Percentiles rank a stretch among this genome's conserved stretches.
Evolutionary conservation across 768 basidiomycete species (phyloP).

Genomic region (Termitomyces sp.): DNA sequence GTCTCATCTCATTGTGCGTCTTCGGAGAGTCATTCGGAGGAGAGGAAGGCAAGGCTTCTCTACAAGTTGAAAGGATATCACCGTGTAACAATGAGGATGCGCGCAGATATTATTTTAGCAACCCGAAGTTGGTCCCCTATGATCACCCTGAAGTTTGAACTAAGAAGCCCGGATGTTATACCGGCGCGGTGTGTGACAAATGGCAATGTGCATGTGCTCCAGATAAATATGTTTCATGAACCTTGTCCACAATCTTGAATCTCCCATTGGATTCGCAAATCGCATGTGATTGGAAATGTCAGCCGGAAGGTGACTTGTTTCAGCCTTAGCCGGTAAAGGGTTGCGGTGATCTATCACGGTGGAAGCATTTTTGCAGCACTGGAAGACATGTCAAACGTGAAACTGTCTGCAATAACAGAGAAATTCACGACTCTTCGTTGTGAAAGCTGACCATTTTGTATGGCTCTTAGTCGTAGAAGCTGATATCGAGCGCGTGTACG

Average conservation of each 20-base stretch:
- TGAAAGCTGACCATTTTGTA: not conserved
- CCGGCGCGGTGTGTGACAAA: not conserved
- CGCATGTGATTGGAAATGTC: too few species aligned
- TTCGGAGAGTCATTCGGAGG: not conserved
- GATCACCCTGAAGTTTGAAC: too few species aligned
- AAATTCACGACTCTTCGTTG: not conserved
- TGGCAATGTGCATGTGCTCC: not conserved
- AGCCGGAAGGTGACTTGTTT: not conserved
- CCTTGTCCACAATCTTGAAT: not conserved
- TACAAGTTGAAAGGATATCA: not conserved
- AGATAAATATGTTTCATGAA: not conserved
- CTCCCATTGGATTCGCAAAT: too few species aligned
- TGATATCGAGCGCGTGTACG: slow-evolving; percentile 8
- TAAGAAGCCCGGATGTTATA: not conserved
- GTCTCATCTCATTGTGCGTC: not conserved
- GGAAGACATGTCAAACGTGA: not conserved
- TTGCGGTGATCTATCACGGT: not conserved
- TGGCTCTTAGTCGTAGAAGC: not conserved
- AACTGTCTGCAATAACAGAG: not conserved
- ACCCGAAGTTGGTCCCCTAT: not conserved
- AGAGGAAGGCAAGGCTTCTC: not conserved
- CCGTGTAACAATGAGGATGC: not conserved
- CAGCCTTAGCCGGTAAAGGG: not conserved
- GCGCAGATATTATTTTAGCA: not conserved
- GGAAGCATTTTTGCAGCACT: not conserved